phyloP scores from a whole-genome alignment of 2,329 filamentous ascomycete genomes.

The Metarhizium humberi region DNA sequence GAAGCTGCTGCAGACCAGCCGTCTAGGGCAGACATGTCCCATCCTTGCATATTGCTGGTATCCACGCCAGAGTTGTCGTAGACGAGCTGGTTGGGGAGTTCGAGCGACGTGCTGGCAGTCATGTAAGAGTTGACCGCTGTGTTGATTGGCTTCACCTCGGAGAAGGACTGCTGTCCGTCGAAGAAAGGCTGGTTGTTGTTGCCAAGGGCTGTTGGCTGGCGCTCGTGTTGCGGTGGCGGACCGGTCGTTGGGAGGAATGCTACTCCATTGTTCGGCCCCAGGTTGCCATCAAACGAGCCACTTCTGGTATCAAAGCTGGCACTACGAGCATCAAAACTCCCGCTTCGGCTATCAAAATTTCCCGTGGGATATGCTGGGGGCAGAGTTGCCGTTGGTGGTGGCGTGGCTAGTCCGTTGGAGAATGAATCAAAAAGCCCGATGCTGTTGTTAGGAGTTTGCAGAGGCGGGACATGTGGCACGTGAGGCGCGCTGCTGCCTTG shows the following conservation, averaged over 20 bases:
- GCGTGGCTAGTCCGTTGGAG: slow-evolving; percentile 44
- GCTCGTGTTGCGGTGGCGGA: slow-evolving; percentile 13
- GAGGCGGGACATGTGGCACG: slow-evolving; percentile 23
- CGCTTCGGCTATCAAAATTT: slow-evolving; percentile 9
- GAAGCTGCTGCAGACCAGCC: slow-evolving; percentile 19
- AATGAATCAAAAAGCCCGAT: slow-evolving; percentile 40
- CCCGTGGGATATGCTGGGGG: slow-evolving; percentile 33
- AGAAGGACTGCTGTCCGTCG: slow-evolving; percentile 21
- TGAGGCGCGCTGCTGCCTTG: slow-evolving; percentile 15
- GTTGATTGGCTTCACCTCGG: slow-evolving; percentile 25
- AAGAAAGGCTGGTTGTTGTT: slow-evolving; percentile 20
- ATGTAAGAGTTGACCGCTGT: slow-evolving; percentile 21
- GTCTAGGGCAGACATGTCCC: slow-evolving; percentile 29
- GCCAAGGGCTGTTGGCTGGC: slow-evolving; percentile 15
- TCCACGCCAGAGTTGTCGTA: slow-evolving; percentile 25
- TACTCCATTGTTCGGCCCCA: slow-evolving; percentile 20
- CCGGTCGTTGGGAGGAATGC: slow-evolving; percentile 21
- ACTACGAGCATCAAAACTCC: slow-evolving; percentile 29
- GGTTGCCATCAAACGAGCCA: slow-evolving; percentile 33
- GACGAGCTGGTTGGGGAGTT: slow-evolving; percentile 22
- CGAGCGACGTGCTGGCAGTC: slow-evolving; percentile 18
- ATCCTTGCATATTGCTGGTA: slow-evolving; percentile 21
- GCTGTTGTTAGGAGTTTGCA: slow-evolving; percentile 23
- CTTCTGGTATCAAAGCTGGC: slow-evolving; percentile 5
- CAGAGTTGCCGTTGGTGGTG: slow-evolving; percentile 44